Base-by-base conservation (phyloP, 2,329 filamentous ascomycete species). In the Talaromyces islandicus region DNA sequence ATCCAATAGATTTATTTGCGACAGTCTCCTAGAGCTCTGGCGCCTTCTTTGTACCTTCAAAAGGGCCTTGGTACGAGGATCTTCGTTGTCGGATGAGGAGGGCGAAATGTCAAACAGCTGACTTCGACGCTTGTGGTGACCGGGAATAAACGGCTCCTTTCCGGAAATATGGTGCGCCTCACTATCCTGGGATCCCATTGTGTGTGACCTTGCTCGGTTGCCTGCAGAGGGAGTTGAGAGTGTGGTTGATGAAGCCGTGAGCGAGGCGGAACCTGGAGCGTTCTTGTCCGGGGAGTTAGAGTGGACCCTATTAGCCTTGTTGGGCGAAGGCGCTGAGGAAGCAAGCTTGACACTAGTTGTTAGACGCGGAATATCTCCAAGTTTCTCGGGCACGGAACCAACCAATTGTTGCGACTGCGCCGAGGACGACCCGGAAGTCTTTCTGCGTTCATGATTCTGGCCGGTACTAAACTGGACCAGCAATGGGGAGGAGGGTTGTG, bases 81-180 rank as follows among this genome's bases (percentile, higher is more conserved):
- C 92, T 75, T 99, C 94, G 62, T 96, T 99, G 70, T 99, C 94
- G 0, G 94, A 99, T 0, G 93, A 97, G 0, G 94, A 97, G 3
- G 94, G 94, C 2, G 94, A 99, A 76, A 97, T 89, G 72, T 97
- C 93, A 67, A 97, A 91, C 2, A 97, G 89, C 69, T 97, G 94
- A 71, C 93, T 97, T 67, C 92, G 86, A 43, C 94, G 88, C 73
- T 97, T 97, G 68, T 92, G 87, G 70, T 97, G 92, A 30, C 77
- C 78, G 56, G 87, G 85, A 9, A 84, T 80, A 50, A 88, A 85
- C 12, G 80, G 77, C 60, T 82, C 75, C 56, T 89, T 84, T 58
- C 89, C 86, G 1, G 85, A 78, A 17, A 91, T 83, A 7, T 88
- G 84, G 19, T 57, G 58, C 30, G 21, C 60, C 65, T 94, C 95